Evolutionary conservation across 2,329 filamentous ascomycete species (phyloP).

Genomic region (Aspergillus novoparasiticus): DNA sequence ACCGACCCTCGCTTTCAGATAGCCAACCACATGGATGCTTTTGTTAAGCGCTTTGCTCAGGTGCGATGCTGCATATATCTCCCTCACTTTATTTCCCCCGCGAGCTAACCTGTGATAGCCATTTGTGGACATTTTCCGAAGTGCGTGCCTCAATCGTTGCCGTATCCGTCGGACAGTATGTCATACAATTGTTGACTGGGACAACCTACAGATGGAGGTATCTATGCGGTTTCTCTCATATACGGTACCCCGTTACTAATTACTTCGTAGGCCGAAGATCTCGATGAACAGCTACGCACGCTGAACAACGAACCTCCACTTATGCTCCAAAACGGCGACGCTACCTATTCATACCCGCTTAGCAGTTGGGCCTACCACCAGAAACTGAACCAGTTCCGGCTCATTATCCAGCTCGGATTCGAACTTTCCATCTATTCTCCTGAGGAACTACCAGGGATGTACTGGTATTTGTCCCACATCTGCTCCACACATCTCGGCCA

Average conservation of each 20-base stretch:
- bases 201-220: slow-evolving; percentile 78
- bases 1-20: slow-evolving; percentile 74
- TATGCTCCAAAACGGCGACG: slow-evolving; percentile 55
- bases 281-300: slow-evolving; percentile 68
- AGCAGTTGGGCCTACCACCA: slow-evolving; percentile 89
- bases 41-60: slow-evolving; percentile 57
- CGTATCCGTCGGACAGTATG: slow-evolving; percentile 86
- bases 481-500: slow-evolving; percentile 69
- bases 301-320: slow-evolving; percentile 64
- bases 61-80: slow-evolving; percentile 29
- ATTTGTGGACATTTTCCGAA: slow-evolving; percentile 81
- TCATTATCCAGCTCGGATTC: slow-evolving; percentile 88
- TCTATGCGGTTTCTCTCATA: slow-evolving; percentile 7
- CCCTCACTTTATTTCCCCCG: neutral
- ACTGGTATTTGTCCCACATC: slow-evolving; percentile 82
- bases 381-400: slow-evolving; percentile 86
- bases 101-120: slow-evolving; percentile 53
- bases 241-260: slow-evolving; percentile 11
- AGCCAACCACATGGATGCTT: slow-evolving; percentile 71
- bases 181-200: slow-evolving; percentile 81
- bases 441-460: slow-evolving; percentile 85
- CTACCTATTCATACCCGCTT: slow-evolving; percentile 69
- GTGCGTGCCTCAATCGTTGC: slow-evolving; percentile 86
- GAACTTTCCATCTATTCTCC: slow-evolving; percentile 87
- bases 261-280: slow-evolving; percentile 60